These are phyloP conservation scores for Malus orientalis DNA, from an alignment of 306 rosid species.

Conservation along the genomic window DNA sequence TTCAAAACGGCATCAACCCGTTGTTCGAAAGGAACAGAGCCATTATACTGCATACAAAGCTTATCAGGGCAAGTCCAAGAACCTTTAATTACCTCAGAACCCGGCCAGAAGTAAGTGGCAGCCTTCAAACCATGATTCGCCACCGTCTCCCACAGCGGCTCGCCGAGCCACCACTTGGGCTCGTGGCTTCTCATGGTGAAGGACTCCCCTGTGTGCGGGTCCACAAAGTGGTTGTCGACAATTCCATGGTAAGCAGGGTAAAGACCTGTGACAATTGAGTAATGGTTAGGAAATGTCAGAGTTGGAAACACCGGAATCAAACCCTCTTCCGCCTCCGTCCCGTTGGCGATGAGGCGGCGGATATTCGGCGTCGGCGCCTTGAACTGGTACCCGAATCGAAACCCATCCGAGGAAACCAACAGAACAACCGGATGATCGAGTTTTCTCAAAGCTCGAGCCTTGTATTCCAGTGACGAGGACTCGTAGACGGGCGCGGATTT, in stretches of 20 bases:
- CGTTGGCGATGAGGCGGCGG: constrained; percentile 59
- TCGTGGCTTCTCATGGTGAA: constrained; percentile 74
- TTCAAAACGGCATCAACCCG: constrained; percentile 58
- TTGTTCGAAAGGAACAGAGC: constrained; percentile 73
- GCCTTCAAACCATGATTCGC: constrained; percentile 70
- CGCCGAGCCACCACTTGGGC: constrained; percentile 97
- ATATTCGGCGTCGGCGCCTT: constrained; percentile 64
- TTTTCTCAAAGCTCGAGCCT: constrained; percentile 54
- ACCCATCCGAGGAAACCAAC: constrained; percentile 83
- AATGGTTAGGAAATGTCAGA: constrained; percentile 86
- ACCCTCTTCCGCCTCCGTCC: constrained; percentile 85
- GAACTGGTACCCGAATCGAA: constrained; percentile 96
- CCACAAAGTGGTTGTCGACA: constrained; percentile 71
- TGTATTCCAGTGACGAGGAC: neutral
- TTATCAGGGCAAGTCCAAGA: constrained; percentile 62
- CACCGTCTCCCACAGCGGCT: constrained; percentile 93
- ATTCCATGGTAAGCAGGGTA: constrained; percentile 89
- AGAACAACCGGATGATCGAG: constrained; percentile 60
- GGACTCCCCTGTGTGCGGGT: constrained; percentile 57
- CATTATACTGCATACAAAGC: constrained; percentile 50
- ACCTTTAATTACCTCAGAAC: constrained; percentile 94
- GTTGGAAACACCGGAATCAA: constrained; percentile 88
- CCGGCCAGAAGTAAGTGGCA: constrained; percentile 89
- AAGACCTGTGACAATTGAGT: constrained; percentile 90
- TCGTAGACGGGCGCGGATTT: neutral